Base-by-base conservation (phyloP, 805 yeast genomes). In the Kluyveromyces nonfermentans region DNA sequence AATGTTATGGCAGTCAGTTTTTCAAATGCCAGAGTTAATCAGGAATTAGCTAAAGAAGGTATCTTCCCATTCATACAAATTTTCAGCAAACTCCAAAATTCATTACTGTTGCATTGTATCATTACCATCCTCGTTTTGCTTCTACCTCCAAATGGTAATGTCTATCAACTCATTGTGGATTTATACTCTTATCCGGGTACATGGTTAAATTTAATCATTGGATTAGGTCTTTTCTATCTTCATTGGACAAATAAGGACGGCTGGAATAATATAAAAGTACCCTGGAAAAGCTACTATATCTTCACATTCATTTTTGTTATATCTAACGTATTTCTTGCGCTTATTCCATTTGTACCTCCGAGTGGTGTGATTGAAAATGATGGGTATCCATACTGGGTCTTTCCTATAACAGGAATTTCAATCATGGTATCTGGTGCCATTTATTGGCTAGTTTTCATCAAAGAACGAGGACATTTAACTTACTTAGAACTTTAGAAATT, bases 181-280 rank as follows among this genome's bases (percentile, higher is more conserved):
- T 60, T 78, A 48, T 75, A 77, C 56, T 72, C 82, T 2, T 79
- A 79, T 45, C 85, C 85, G 1, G 78, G 80, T 0, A 74, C 84
- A 2, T 70, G 80, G 71, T 70, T 79, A 46, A 77, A 76, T 44
- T 55, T 74, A 9, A 55, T 74, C 14, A 70, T 80, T 8, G 69
- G 82, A 0, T 15, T 38, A 7, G 41, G 41, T 12, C 22, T 38
- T n/a, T 53, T 59, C 1, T 85, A 85, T 0, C 59, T 79, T 38
- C 48, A 77, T 1, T 78, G 75, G 49, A 64, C 78, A 46, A 79
- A 75, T 47, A 52, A 56, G 37, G 65, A 70, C 50, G 56, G 63
- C 6, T 55, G 55, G 10, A 48, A 47, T 14, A 74, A 70, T 45
- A 51, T 48, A 22, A 42, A 46, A 7, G 53, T 53, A 21, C 47